Base-by-base conservation (phyloP, 1,284 basidiomycete genomes). In the Heterobasidion annosum region DNA sequence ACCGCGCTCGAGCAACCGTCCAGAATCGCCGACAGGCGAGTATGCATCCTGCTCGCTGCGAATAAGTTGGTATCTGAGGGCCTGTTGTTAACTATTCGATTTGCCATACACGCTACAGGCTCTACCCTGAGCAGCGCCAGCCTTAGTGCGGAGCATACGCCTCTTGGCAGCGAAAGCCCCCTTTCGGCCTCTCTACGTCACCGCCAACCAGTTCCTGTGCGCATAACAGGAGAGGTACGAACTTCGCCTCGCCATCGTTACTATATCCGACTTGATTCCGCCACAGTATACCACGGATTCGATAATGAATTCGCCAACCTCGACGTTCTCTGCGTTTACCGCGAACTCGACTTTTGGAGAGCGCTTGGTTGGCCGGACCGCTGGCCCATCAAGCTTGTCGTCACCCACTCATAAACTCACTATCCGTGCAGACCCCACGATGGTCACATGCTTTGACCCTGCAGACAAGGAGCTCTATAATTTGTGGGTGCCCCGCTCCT, bases 401-500 rank as follows among this genome's bases (percentile, higher is more conserved):
- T 59, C 73, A 40, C 64, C 67, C 0, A 55, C 63, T 47, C 70
- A 73, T 55, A 76, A 72, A 60, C 64, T 75, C 34, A 62, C 70
- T 25, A 76, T 88, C 61, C 79, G 82, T 37, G 71, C 79, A 32
- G 86, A 90, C 64, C 78, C 82, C 9, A 69, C 82, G 5, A 68
- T 88, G 40, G 64, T 81, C 54, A 85, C 85, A 40, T 86, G 79
- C 61, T 90, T 90, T 62, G 86, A 90, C 63, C 75, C 79, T 18
- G 67, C 73, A 33, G 88, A 90, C 68, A 82, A 75, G 66, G 83
- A 87, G 59, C 70, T 90, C 33, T 88, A 89, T 61, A 78, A 82
- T 51, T 70, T 89, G 9, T 90, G 88, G 87, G 84, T 73, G 37
- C 83, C 84, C 8, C 79, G 63, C 55, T 46, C 61, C 42, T 72